phyloP scores from a whole-genome alignment of 164 flowering plant species.

The Sextonia rubra region DNA sequence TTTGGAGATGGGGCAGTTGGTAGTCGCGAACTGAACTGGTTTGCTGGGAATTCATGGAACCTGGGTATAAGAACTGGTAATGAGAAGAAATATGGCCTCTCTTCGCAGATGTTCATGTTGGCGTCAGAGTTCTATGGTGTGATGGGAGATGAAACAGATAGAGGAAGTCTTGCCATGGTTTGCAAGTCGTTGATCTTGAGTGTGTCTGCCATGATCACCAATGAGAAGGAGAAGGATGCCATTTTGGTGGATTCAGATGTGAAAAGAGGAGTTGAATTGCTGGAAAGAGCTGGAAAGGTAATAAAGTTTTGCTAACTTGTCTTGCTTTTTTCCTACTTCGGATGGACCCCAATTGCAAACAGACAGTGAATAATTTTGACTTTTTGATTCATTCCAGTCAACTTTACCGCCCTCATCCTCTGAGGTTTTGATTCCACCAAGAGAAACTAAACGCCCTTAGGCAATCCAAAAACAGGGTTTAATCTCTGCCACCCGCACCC shows the following conservation, averaged over 20 bases:
- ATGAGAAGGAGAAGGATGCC: conserved; percentile 44
- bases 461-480: too few species aligned
- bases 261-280: conserved; percentile 55
- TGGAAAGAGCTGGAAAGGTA: conserved; percentile 84
- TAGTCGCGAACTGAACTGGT: conserved; percentile 76
- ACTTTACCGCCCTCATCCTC: too few species aligned
- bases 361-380: too few species aligned
- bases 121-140: conserved; percentile 66
- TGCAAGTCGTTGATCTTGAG: conserved; percentile 63
- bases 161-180: conserved; percentile 42
- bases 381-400: too few species aligned
- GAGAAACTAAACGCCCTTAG: too few species aligned
- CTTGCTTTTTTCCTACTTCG: too few species aligned
- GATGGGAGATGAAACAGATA: conserved; percentile 33
- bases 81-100: conserved; percentile 46
- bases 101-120: conserved; percentile 59
- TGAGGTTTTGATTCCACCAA: too few species aligned
- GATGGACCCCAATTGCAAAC: too few species aligned
- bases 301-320: neutral
- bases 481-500: too few species aligned
- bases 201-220: conserved; percentile 63
- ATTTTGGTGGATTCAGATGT: conserved; percentile 49
- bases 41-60: conserved; percentile 81
- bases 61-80: conserved; percentile 58
- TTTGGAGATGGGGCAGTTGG: conserved; percentile 82